Percentiles rank a stretch among this genome's conserved stretches.
Evolutionary conservation across 73 alveolate species (phyloP).

Genomic region (Paramecium biaurelia): DNA sequence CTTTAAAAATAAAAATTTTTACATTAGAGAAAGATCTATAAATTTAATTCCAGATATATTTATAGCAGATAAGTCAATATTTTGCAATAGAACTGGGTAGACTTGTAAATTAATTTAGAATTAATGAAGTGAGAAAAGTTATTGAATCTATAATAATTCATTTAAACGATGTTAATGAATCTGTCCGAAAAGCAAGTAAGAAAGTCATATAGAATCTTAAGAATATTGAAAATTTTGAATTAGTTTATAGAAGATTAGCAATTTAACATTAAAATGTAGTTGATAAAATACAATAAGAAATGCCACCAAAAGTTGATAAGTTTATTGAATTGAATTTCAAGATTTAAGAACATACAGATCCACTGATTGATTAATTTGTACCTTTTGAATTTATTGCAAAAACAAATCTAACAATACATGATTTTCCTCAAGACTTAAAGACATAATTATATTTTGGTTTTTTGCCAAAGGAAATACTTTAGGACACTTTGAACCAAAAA

Average conservation of each 20-base stretch:
- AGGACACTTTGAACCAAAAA: conserved; percentile 1
- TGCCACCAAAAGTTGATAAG: conserved; percentile 8
- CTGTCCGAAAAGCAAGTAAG: background rate
- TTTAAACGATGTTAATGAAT: background rate
- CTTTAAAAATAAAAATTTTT: background rate
- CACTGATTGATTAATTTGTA: background rate
- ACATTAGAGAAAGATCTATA: conserved; percentile 13
- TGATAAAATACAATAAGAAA: background rate
- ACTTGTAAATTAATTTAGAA: background rate
- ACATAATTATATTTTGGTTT: conserved; percentile 8
- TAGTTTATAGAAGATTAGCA: conserved; percentile 44
- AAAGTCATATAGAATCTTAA: background rate
- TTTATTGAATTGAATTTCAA: background rate
- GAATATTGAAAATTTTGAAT: conserved; percentile 1
- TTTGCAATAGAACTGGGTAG: conserved; percentile 16
- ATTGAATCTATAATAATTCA: conserved; percentile 1
- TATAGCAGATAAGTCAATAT: background rate
- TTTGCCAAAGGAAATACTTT: background rate
- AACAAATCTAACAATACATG: background rate
- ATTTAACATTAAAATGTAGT: background rate
- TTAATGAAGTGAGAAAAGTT: conserved; percentile 12
- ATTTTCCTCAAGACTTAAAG: background rate
- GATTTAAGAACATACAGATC: background rate
- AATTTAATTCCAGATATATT: conserved; percentile 6
- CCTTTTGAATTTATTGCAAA: background rate